A percentile compares a stretch with the other conserved stretches of the same genome.
Conservation (phyloP, 208 protist species). For the Trypanosoma congolense region DNA sequence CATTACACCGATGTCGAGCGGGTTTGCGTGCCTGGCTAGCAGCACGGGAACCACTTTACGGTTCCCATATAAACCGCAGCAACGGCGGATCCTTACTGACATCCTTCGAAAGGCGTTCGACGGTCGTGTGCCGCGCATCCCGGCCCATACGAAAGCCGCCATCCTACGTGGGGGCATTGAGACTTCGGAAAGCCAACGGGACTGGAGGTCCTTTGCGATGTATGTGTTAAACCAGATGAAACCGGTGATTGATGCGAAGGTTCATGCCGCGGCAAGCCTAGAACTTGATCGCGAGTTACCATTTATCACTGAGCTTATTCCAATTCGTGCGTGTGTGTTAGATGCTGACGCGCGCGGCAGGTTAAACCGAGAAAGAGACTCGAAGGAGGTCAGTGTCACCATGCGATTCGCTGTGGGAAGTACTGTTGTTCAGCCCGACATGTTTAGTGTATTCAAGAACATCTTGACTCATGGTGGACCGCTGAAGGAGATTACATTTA, state of each 20-base stretch:
- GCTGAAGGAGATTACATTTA: conserved; percentile 64
- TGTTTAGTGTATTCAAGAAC: conserved; percentile 80
- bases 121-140: conserved; percentile 51
- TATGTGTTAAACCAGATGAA: conserved; percentile 74
- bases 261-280: conserved; percentile 20
- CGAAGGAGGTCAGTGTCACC: conserved; percentile 55
- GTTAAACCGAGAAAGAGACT: conserved; percentile 63
- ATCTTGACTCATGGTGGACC: conserved; percentile 42
- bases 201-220: conserved; percentile 83
- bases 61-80: conserved; percentile 68
- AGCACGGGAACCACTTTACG: conserved; percentile 75
- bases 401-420: conserved; percentile 71
- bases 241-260: conserved; percentile 26
- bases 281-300: conserved; percentile 77
- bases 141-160: conserved; percentile 61
- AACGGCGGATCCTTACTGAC: conserved; percentile 55
- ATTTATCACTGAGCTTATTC: conserved; percentile 78
- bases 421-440: conserved; percentile 78
- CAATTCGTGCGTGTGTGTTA: conserved; percentile 62
- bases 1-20: conserved; percentile 55
- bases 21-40: conserved; percentile 68
- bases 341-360: conserved; percentile 48
- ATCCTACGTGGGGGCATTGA: conserved; percentile 77
- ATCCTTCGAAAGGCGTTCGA: conserved; percentile 68
- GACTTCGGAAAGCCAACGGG: conserved; percentile 53